Evolutionary conservation across 176 grass and related monocot species (phyloP), one percentile per base, ranked within the genome.

Genomic region (Neostapfia colusana): DNA sequence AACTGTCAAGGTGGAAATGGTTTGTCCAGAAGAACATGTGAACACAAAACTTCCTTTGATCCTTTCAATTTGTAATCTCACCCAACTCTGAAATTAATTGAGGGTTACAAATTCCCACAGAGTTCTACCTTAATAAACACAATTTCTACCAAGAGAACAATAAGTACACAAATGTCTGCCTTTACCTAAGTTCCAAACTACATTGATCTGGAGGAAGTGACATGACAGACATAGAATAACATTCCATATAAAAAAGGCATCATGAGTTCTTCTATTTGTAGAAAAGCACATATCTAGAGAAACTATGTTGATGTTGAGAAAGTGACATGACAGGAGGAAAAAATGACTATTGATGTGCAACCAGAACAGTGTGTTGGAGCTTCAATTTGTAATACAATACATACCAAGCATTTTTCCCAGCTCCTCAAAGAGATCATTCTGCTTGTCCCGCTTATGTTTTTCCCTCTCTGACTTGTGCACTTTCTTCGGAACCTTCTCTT

Each of bases 401-500:
- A 63, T 86, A 97, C 93, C 93, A 46, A 92, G 79, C 82, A 93
- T 81, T 48, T 81, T 87, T 67, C 75, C 87, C 41, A 97, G 78
- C 69, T 86, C 88, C 11, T 10, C 74, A 39, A 97, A 97, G 48
- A 97, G 83, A 77, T 90, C 93, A 78, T 97, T 97, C 36, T 90
- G 75, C 2, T 90, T 86, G 58, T 79, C 83, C 0, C 93, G 85
- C 67, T 97, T 93, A 35, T 81, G 87, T 56, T 97, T 93, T 85
- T 97, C 93, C 76, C 93, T 90, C 73, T 93, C 93, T 1, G 90
- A 89, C 88, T 97, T 97, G n/a, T 97, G 85, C n/a, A 74, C 78
- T 75, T 93, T 93, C 85, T 93, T 97, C 10, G 90, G 93, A 55
- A 76, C 83, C 65, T 88, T 92, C 51, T 63, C 84, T 24, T 97